Conservation (phyloP, 768 basidiomycete species). For the Obba rivulosa region DNA sequence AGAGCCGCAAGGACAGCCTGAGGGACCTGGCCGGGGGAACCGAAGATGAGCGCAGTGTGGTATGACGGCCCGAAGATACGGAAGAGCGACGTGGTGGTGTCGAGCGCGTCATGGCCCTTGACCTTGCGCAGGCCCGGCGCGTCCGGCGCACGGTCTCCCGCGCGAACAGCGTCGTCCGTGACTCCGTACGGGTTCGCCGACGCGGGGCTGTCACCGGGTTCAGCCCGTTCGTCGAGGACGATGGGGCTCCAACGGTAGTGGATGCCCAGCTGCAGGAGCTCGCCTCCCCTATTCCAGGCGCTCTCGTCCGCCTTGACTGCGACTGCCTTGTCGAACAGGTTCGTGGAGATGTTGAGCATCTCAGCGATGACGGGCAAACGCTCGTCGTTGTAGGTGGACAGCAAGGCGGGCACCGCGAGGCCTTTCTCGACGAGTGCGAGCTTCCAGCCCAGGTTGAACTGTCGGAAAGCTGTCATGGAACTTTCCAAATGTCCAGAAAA, state of each 20-base stretch:
- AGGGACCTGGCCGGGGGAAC: background rate
- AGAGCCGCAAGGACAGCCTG: background rate
- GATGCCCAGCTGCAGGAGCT: constrained; percentile 40
- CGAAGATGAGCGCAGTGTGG: constrained; percentile 30
- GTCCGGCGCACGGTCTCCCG: constrained; percentile 43
- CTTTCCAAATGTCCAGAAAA: no score
- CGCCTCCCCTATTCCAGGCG: constrained; percentile 4
- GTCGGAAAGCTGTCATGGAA: background rate
- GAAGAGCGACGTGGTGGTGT: constrained; percentile 20
- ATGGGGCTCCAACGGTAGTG: constrained; percentile 48
- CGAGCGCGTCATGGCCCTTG: background rate
- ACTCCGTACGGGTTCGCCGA: constrained; percentile 5
- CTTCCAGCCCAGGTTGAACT: constrained; percentile 27
- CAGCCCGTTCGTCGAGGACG: constrained; percentile 30
- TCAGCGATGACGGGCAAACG: constrained; percentile 23
- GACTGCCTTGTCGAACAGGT: constrained; percentile 5
- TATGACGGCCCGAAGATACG: constrained; percentile 15
- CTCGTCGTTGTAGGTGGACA: constrained; percentile 22
- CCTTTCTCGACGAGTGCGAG: constrained; percentile 22
- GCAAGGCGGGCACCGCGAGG: constrained; percentile 18
- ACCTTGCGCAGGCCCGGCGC: constrained; percentile 24
- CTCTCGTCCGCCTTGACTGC: background rate
- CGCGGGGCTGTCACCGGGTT: constrained; percentile 6
- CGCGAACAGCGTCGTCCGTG: constrained; percentile 11
- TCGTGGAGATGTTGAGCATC: constrained; percentile 20